Evolutionary conservation across 129 eudicot genomes (phyloP).

Genomic region (Chrysanthemum seticuspe): DNA sequence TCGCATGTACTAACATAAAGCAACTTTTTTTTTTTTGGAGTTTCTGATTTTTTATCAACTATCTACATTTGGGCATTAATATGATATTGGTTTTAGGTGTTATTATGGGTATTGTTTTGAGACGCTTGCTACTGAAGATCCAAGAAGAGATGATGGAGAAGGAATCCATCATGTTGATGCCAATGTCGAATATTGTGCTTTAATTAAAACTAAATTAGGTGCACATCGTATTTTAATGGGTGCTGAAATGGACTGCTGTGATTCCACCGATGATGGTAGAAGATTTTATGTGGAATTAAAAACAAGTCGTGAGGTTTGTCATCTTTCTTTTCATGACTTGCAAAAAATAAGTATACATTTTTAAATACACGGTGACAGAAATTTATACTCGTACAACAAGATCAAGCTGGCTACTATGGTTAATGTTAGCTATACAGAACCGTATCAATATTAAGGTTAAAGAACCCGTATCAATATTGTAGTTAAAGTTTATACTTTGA

Average conservation of each 20-base stretch:
- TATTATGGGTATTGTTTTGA: conserved; percentile 98
- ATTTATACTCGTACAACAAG: neutral
- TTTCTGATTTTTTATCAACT: neutral
- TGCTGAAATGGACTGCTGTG: conserved; percentile 99
- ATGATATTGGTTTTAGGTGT: conserved; percentile 47
- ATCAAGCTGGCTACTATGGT: neutral
- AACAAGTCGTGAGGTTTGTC: conserved; percentile 92
- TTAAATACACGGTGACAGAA: neutral
- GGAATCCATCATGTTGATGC: conserved; percentile 93
- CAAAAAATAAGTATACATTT: neutral
- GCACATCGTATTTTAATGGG: conserved; percentile 98
- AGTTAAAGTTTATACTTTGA: neutral
- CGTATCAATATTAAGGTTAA: too few species aligned
- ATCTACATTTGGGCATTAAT: neutral
- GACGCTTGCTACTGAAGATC: conserved; percentile 97
- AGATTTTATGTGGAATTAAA: conserved; percentile 93
- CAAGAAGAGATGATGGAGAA: conserved; percentile 88
- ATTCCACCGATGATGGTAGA: conserved; percentile 96
- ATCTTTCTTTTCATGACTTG: neutral
- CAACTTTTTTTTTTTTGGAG: neutral
- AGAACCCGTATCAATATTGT: neutral
- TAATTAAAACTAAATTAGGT: conserved; percentile 89
- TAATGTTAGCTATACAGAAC: neutral
- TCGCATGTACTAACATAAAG: conserved; percentile 50
- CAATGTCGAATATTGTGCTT: conserved; percentile 90